Percentiles rank a stretch among this genome's conserved stretches.
phyloP scores from a whole-genome alignment of 805 yeast genomes.

The Nakazawaea holstii region DNA sequence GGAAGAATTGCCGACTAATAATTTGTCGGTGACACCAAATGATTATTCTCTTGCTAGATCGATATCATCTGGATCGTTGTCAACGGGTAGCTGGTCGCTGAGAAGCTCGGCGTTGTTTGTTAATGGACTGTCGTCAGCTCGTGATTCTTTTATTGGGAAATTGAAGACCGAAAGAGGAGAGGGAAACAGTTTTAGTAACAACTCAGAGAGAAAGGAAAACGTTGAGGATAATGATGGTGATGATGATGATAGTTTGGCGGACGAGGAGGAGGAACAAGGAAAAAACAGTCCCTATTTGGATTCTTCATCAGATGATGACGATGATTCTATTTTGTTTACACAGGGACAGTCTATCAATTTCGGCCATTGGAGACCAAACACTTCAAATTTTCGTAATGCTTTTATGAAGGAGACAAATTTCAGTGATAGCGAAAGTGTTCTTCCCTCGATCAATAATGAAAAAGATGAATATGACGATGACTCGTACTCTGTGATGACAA shows the following conservation, averaged over 20 bases:
- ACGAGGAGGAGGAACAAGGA: background rate
- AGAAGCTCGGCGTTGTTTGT: conserved; percentile 14
- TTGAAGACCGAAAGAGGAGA: background rate
- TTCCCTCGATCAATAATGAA: conserved; percentile 13
- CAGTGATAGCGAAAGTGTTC: conserved; percentile 25
- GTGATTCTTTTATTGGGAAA: conserved; percentile 7
- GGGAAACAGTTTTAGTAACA: background rate
- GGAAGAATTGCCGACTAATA: background rate
- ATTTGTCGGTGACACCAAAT: conserved; percentile 5
- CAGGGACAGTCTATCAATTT: conserved; percentile 30
- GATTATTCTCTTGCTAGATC: conserved; percentile 7
- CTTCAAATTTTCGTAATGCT: conserved; percentile 41
- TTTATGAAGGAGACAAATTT: conserved; percentile 40
- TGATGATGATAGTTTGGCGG: background rate
- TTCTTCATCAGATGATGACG: conserved; percentile 20
- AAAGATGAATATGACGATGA: conserved; percentile 19
- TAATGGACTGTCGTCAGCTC: conserved; percentile 3
- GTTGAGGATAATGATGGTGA: background rate
- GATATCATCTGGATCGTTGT: conserved; percentile 23
- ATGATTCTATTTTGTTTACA: background rate
- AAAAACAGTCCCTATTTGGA: background rate
- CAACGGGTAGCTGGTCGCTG: conserved; percentile 25
- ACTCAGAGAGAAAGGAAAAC: too few relatives aligned
- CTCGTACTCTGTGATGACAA: conserved; percentile 12
- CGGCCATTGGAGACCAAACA: conserved; percentile 59